phyloP scores from a whole-genome alignment of 1,284 basidiomycete genomes.

The Tilletia walkeri region DNA sequence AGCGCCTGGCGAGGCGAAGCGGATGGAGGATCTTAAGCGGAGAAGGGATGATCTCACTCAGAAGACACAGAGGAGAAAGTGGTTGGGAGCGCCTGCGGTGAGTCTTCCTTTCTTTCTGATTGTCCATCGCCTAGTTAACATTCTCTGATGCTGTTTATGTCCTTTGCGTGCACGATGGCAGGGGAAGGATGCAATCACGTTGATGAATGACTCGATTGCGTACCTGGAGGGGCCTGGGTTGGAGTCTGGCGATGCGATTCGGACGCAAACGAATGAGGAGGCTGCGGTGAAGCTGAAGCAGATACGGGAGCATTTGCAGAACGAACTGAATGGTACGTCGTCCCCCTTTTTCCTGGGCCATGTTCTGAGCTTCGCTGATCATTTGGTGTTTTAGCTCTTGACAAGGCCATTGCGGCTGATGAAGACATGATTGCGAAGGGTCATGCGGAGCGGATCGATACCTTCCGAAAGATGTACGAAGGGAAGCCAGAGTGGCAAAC shows the following conservation, averaged over 20 bases:
- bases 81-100: constrained; percentile 3
- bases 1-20: background rate
- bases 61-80: background rate
- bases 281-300: constrained; percentile 2
- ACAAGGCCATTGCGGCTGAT: background rate
- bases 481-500: constrained; percentile 14
- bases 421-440: background rate
- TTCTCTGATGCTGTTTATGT: background rate
- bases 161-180: background rate
- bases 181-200: background rate
- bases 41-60: background rate
- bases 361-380: background rate
- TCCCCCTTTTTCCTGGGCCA: background rate
- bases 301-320: background rate
- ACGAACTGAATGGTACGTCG: background rate
- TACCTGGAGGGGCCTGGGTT: constrained; percentile 6
- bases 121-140: background rate
- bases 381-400: background rate
- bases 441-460: background rate
- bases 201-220: constrained; percentile 5
- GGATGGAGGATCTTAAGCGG: background rate
- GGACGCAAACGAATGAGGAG: constrained; percentile 9
- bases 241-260: background rate
- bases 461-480: background rate
- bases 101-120: background rate